Evolutionary conservation across 176 grass and related monocot genomes (phyloP).

Genomic region (Triticum aestivum): IWGSC_CS_RefSeq_v2.1 NC_057807.1:94034300-94034799

Average conservation of each 20-base stretch:
- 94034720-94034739: constrained; percentile 58
- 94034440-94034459: background rate
- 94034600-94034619: constrained; percentile 23
- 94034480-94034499: constrained; percentile 2
- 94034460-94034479: background rate
- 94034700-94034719: constrained; percentile 29
- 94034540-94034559: background rate
- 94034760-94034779: constrained; percentile 57
- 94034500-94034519: background rate
- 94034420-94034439: background rate
- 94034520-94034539: background rate
- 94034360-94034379: background rate
- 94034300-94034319: constrained; percentile 8
- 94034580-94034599: constrained; percentile 34
- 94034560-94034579: background rate
- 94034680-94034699: constrained; percentile 37
- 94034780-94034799: constrained; percentile 35
- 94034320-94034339: background rate
- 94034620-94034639: constrained; percentile 57
- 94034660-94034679: constrained; percentile 63
- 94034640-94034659: constrained; percentile 62
- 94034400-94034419: background rate
- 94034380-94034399: background rate
- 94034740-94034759: constrained; percentile 42
- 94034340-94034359: background rate